Evolutionary conservation across 2,329 filamentous ascomycete genomes (phyloP).

Genomic region (Pseudopithomyces maydicus): DNA sequence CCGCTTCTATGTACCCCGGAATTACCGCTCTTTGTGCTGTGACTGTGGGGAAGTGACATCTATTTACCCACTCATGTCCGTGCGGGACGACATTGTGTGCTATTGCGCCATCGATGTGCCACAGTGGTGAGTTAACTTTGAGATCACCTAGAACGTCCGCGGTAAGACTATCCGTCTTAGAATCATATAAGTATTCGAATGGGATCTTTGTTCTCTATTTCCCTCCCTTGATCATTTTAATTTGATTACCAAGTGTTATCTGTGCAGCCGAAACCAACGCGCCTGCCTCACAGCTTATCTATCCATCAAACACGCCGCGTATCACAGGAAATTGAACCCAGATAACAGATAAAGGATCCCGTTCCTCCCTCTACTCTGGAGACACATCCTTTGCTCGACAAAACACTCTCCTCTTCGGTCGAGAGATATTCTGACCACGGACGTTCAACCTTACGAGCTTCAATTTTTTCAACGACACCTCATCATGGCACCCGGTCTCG

Average conservation of each 20-base stretch:
- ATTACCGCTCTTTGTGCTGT: not conserved
- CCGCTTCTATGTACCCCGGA: not conserved
- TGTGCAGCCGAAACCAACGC: not conserved
- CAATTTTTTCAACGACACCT: not conserved
- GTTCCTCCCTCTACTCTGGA: not conserved
- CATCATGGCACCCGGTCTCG: constrained; percentile 41
- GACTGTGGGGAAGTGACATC: constrained; percentile 9
- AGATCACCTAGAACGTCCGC: not conserved
- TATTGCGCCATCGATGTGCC: constrained; percentile 37
- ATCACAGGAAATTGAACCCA: not conserved
- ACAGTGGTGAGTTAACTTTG: constrained; percentile 4
- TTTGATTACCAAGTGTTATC: not conserved
- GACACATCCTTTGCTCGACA: not conserved
- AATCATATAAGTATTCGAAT: not conserved
- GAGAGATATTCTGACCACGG: no score
- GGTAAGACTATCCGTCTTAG: not conserved
- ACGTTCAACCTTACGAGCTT: not conserved
- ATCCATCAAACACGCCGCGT: constrained; percentile 3
- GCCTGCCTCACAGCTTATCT: not conserved
- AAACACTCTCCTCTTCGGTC: not conserved
- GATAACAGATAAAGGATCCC: not conserved
- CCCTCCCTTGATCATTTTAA: not conserved
- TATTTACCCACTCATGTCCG: constrained; percentile 1
- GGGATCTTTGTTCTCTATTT: not conserved
- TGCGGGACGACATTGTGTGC: constrained; percentile 34